phyloP scores from a whole-genome alignment of 1,284 basidiomycete genomes.

The Waitea zeae region DNA sequence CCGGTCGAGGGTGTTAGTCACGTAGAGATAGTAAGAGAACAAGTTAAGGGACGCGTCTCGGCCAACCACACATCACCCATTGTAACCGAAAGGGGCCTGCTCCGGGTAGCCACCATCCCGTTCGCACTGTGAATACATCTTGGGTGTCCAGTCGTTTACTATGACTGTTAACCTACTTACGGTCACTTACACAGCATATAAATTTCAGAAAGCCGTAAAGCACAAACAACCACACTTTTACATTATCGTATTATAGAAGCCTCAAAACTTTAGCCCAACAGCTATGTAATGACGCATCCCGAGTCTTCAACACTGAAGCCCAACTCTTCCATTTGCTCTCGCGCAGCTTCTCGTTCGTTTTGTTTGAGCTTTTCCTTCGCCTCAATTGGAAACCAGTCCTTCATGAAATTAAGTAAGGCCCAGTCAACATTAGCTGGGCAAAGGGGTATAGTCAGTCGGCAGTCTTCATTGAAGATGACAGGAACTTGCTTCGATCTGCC shows the following conservation, averaged over 20 bases:
- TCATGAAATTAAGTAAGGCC: conserved; percentile 73
- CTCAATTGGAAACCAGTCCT: conserved; percentile 87
- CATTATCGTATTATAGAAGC: neutral
- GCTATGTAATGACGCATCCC: neutral
- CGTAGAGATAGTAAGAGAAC: too few species aligned
- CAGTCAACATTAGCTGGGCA: conserved; percentile 61
- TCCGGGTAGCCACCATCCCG: too few species aligned
- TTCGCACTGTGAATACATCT: too few species aligned
- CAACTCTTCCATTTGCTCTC: conserved; percentile 55
- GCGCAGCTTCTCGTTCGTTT: conserved; percentile 63
- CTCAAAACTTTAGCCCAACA: too few species aligned
- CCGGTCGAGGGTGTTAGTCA: neutral
- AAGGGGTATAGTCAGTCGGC: conserved; percentile 1
- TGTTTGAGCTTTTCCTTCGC: conserved; percentile 58
- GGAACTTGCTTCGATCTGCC: conserved; percentile 36
- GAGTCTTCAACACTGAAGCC: conserved; percentile 13
- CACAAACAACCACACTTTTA: neutral
- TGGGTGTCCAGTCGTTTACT: too few species aligned
- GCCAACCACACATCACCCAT: too few species aligned
- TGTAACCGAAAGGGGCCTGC: too few species aligned
- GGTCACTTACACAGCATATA: too few species aligned
- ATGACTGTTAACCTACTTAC: too few species aligned
- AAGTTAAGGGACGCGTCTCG: too few species aligned
- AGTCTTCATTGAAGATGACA: neutral
- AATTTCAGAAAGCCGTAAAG: too few species aligned